Evolutionary conservation across 768 basidiomycete species (phyloP).

Genomic region (Pulveroboletus sp.): DNA sequence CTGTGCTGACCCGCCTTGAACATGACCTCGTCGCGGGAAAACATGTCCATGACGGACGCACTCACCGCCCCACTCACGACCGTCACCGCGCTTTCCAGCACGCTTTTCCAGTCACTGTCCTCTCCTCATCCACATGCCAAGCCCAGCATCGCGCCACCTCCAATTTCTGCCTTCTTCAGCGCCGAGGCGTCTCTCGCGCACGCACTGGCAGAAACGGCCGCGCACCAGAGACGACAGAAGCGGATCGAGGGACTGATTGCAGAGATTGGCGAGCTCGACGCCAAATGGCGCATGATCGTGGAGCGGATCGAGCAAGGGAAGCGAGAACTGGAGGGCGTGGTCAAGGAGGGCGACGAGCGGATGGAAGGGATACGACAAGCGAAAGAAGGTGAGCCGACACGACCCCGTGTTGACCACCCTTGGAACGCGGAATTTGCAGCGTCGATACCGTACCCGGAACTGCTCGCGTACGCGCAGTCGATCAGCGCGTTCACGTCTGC

Average conservation of each 20-base stretch:
- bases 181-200: conserved; percentile 63
- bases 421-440: conserved; percentile 39
- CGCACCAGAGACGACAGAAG: conserved; percentile 73
- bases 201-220: conserved; percentile 60
- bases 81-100: conserved; percentile 59
- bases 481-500: conserved; percentile 85
- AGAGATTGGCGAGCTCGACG: conserved; percentile 67
- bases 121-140: conserved; percentile 44
- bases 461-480: conserved; percentile 81
- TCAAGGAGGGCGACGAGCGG: conserved; percentile 73
- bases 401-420: not conserved
- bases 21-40: conserved; percentile 10
- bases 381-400: conserved; percentile 51
- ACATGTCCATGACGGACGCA: conserved; percentile 51
- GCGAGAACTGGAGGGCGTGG: conserved; percentile 61
- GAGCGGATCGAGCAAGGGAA: conserved; percentile 61
- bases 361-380: conserved; percentile 68
- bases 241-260: conserved; percentile 66
- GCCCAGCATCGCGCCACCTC: conserved; percentile 37
- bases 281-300: conserved; percentile 65
- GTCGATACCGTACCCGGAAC: conserved; percentile 76
- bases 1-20: not conserved
- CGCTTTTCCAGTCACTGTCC: conserved; percentile 70
- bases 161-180: conserved; percentile 52
- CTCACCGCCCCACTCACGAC: conserved; percentile 60